phyloP scores from a whole-genome alignment of 768 basidiomycete species.

The Mycena epipterygia region DNA sequence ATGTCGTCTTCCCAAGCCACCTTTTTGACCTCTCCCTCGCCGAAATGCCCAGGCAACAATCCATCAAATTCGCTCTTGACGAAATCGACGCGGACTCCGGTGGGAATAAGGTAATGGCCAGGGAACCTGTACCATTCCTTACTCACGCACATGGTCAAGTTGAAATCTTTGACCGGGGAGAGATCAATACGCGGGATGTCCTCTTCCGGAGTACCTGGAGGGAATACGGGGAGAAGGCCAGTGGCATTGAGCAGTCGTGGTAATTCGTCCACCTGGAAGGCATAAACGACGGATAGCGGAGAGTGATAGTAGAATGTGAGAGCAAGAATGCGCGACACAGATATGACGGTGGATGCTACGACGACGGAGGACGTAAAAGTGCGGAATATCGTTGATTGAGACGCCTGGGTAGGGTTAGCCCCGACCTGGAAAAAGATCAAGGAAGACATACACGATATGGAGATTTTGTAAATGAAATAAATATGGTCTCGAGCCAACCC shows the following conservation, averaged over 20 bases:
- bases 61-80: slow-evolving; percentile 94
- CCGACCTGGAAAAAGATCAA: neutral
- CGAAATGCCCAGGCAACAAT: slow-evolving; percentile 89
- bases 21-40: slow-evolving; percentile 46
- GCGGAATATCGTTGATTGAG: slow-evolving; percentile 81
- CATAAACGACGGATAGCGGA: slow-evolving; percentile 78
- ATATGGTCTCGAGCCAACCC: slow-evolving; percentile 87
- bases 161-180: slow-evolving; percentile 74
- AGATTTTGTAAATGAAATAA: slow-evolving; percentile 82
- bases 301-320: slow-evolving; percentile 93
- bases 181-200: slow-evolving; percentile 72
- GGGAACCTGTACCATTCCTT: slow-evolving; percentile 99
- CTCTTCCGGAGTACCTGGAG: slow-evolving; percentile 52
- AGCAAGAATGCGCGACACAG: slow-evolving; percentile 84
- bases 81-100: slow-evolving; percentile 86
- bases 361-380: slow-evolving; percentile 81
- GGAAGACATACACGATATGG: slow-evolving; percentile 79
- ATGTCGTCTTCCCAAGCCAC: slow-evolving; percentile 45
- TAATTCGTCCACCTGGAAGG: slow-evolving; percentile 83
- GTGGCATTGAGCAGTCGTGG: slow-evolving; percentile 85
- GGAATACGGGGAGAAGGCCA: slow-evolving; percentile 68
- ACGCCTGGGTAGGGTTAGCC: slow-evolving; percentile 67
- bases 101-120: slow-evolving; percentile 89
- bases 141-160: slow-evolving; percentile 85
- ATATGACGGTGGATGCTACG: slow-evolving; percentile 75